Percentiles rank a stretch among this genome's conserved stretches.
Evolutionary conservation across 1,284 basidiomycete genomes (phyloP).

Genomic region (Macrocybe sp.): DNA sequence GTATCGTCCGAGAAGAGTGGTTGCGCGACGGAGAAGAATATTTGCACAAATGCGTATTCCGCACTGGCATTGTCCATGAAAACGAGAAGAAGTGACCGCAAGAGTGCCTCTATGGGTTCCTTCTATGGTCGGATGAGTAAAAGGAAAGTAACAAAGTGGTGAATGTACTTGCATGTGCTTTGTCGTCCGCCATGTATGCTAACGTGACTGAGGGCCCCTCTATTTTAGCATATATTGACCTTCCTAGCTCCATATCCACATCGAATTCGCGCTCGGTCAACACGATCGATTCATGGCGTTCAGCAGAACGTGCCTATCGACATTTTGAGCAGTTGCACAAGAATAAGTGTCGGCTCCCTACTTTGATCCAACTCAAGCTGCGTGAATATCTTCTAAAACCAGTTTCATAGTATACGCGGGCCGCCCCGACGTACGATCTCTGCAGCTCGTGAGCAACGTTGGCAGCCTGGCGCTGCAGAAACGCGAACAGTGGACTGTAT

Average conservation of each 20-base stretch:
- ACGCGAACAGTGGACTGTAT: constrained; percentile 80
- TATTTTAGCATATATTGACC: constrained; percentile 65
- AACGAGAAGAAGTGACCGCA: constrained; percentile 82
- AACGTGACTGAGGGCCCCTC: constrained; percentile 78
- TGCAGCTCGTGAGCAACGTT: constrained; percentile 87
- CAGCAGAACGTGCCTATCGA: constrained; percentile 49
- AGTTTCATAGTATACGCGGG: constrained; percentile 93
- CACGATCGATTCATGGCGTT: constrained; percentile 61
- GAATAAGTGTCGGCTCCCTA: constrained; percentile 21
- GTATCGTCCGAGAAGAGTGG: constrained; percentile 28
- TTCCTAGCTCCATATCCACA: constrained; percentile 41
- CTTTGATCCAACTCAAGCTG: constrained; percentile 75
- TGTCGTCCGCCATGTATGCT: constrained; percentile 85
- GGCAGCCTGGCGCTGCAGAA: constrained; percentile 80
- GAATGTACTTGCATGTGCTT: constrained; percentile 60
- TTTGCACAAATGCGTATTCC: constrained; percentile 82
- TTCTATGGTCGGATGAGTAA: constrained; percentile 45
- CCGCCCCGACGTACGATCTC: constrained; percentile 79
- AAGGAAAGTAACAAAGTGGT: constrained; percentile 3
- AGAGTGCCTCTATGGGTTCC: constrained; percentile 76
- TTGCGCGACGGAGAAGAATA: constrained; percentile 62
- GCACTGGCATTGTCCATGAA: constrained; percentile 91
- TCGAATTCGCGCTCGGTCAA: constrained; percentile 35
- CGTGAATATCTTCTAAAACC: constrained; percentile 89
- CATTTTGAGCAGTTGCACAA: neutral